Evolutionary conservation across 345 rosid genomes (phyloP).

Genomic region (Schrenkiella parvula): DNA sequence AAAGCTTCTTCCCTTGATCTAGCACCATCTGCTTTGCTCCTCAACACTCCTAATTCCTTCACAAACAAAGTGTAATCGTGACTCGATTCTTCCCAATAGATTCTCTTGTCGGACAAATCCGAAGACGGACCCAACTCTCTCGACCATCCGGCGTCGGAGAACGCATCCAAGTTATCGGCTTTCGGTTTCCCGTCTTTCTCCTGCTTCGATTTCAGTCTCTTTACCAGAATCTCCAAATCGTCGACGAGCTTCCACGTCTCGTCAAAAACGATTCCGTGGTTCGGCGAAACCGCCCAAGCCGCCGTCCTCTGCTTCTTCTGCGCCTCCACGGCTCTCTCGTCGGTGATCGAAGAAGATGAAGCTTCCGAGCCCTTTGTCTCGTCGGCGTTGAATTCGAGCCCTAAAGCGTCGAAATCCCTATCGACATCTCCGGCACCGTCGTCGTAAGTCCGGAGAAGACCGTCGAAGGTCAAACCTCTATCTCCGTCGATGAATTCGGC

Average conservation of each 20-base stretch:
- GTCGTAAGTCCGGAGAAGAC: conserved; percentile 82
- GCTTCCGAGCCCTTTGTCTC: conserved; percentile 55
- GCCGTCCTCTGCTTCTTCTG: conserved; percentile 89
- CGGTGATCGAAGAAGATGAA: conserved; percentile 74
- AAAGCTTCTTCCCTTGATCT: conserved; percentile 95
- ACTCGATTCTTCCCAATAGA: conserved; percentile 75
- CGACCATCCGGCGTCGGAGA: conserved; percentile 76
- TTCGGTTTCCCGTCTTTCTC: conserved; percentile 73
- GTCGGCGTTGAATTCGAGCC: conserved; percentile 54
- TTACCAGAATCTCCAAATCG: conserved; percentile 86
- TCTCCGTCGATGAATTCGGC: conserved; percentile 80
- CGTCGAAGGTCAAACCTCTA: conserved; percentile 78
- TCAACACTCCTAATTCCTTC: conserved; percentile 71
- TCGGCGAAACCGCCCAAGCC: conserved; percentile 93
- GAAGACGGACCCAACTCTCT: conserved; percentile 77
- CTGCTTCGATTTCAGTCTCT: conserved; percentile 79
- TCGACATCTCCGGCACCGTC: conserved; percentile 98
- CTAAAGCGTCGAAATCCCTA: conserved; percentile 93
- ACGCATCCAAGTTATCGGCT: conserved; percentile 59
- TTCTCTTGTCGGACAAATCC: conserved; percentile 67
- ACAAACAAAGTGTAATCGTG: conserved; percentile 61
- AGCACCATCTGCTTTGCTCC: conserved; percentile 79
- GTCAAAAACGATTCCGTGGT: conserved; percentile 89
- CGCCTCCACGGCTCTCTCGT: conserved; percentile 60
- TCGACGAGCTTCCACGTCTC: conserved; percentile 95